Evolutionary conservation across 139 green algal genomes (phyloP), one percentile per base, ranked within the genome.

Genomic region (Micromonas commoda): DNA sequence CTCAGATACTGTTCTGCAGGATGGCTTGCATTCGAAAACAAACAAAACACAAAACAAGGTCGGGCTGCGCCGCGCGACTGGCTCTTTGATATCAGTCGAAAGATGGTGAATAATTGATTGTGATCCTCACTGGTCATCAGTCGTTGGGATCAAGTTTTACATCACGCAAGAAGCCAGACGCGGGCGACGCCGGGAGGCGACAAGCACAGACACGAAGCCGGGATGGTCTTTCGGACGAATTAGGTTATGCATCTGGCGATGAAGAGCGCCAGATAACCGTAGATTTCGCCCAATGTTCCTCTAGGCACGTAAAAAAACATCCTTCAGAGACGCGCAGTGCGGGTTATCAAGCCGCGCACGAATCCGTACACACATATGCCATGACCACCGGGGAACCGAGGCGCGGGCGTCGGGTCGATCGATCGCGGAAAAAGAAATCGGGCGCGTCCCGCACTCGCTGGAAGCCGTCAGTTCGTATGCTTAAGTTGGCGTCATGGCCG

Each of bases 91-190:
- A 70, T 75, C 68, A 75, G 68, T 75, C 68, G 68, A 75, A 75
- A 75, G 68, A 75, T 75, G 68, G 68, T 75, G 68, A 75, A 63
- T 75, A 63, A n/a, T 53, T 75, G 68, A 57, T 75, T 60, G 60
- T 75, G 68, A 32, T 75, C 33, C 20, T 26, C 33, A 38, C 29
- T 37, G 68, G 21, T 75, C 23, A 64, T 60, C 38, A 64, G 63
- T 70, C 63, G 20, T 70, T 39, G 31, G 63, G 63, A 70, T 34
- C 28, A 70, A 70, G 28, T 32, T 39, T 34, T 70, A 23, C 63
- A 39, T 70, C 63, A 70, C 63, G 63, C 16, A 70, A 28, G 31
- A 70, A 2, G 16, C 21, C 66, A 54, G 5, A 24, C 13, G 2
- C 1, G 31, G 29, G 3, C 34, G 9, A 13, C 66, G 32, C 66